Percentiles rank a stretch among this genome's conserved stretches.
phyloP scores from a whole-genome alignment of 805 yeast genomes.

The Ogataea methylovora region DNA sequence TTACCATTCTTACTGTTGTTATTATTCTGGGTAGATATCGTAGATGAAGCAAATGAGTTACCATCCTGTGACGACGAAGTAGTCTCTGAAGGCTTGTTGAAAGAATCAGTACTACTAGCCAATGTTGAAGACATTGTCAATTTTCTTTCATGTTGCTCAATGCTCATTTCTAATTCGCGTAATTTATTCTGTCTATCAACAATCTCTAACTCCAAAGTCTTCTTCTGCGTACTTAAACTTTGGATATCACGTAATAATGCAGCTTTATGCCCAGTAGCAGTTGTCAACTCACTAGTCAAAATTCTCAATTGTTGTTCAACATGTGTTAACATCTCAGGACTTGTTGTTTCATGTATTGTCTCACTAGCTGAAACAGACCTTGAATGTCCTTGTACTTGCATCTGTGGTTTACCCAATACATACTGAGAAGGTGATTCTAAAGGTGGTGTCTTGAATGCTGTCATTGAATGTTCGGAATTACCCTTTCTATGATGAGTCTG shows the following conservation, averaged over 20 bases:
- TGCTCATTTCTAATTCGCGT: constrained; percentile 7
- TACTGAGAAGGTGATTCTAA: no score
- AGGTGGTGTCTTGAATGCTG: not conserved
- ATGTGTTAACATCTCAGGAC: constrained; percentile 18
- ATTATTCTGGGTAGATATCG: not conserved
- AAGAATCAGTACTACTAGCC: no score
- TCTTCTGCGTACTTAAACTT: constrained; percentile 39
- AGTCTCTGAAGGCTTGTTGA: no score
- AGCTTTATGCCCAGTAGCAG: constrained; percentile 32
- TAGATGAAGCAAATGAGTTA: not conserved
- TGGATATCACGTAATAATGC: constrained; percentile 42
- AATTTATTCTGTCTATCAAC: constrained; percentile 9
- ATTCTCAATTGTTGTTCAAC: constrained; percentile 32
- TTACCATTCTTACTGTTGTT: not conserved
- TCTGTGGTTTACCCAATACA: no score
- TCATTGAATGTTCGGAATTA: not conserved
- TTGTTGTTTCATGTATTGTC: constrained; percentile 25
- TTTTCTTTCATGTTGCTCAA: not conserved
- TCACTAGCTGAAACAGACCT: constrained; percentile 43
- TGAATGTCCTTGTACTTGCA: no score
- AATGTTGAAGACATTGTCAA: no score
- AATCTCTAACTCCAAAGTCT: constrained; percentile 39
- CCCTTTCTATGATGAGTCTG: not conserved
- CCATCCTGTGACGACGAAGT: not conserved
- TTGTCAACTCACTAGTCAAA: constrained; percentile 32